Evolutionary conservation across 2,329 filamentous ascomycete species (phyloP).

Genomic region (Scleromitrula shiraiana): DNA sequence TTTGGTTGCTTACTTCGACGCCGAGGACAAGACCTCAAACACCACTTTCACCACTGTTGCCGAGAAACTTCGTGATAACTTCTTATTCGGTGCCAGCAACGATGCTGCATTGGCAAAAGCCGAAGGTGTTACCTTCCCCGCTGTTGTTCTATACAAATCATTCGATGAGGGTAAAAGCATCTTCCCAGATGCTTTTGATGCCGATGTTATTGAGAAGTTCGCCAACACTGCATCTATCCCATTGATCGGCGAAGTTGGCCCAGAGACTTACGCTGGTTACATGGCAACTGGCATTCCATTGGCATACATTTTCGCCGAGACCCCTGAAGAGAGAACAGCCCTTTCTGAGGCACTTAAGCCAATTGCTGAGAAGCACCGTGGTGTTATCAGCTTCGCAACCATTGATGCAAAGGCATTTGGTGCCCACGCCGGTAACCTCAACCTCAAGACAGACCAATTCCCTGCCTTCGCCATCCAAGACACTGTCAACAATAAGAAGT

Average conservation of each 20-base stretch:
- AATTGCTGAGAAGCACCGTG: conserved; percentile 85
- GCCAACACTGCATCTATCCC: conserved; percentile 79
- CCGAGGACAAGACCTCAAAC: conserved; percentile 75
- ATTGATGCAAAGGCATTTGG: conserved; percentile 94
- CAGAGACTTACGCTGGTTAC: conserved; percentile 92
- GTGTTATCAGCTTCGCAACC: conserved; percentile 93
- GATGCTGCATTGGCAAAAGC: conserved; percentile 80
- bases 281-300: conserved; percentile 89
- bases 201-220: conserved; percentile 72
- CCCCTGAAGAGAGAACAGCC: conserved; percentile 75
- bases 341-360: conserved; percentile 73
- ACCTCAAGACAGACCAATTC: conserved; percentile 92
- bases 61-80: conserved; percentile 77
- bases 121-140: conserved; percentile 80
- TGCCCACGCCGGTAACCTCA: conserved; percentile 91
- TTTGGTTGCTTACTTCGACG: conserved; percentile 77
- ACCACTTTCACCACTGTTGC: conserved; percentile 66
- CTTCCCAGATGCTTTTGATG: conserved; percentile 74
- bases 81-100: conserved; percentile 82
- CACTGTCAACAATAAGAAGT: conserved; percentile 92
- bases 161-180: conserved; percentile 94
- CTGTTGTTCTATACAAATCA: conserved; percentile 90
- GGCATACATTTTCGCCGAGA: conserved; percentile 96
- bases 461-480: conserved; percentile 98
- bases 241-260: conserved; percentile 89